A percentile compares a stretch with the other conserved stretches of the same genome.
Evolutionary conservation across 306 rosid species (phyloP).

Genomic region (Potentilla sterilis): DNA sequence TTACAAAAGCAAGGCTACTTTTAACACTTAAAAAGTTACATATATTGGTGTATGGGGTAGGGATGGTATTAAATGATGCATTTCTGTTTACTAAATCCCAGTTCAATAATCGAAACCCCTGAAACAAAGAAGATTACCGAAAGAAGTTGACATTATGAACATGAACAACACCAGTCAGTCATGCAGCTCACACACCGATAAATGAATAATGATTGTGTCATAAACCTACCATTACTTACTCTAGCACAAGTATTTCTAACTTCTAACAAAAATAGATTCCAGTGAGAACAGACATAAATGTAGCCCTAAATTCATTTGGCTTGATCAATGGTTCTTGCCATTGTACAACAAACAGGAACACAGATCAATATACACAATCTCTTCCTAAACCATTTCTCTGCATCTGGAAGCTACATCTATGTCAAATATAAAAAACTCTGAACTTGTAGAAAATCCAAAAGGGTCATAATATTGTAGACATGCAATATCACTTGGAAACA

Average conservation of each 20-base stretch:
- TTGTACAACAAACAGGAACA: conserved; percentile 7
- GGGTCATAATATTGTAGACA: conserved; percentile 31
- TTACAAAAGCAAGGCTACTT: not conserved
- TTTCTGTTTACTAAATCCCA: not conserved
- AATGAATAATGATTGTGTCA: not conserved
- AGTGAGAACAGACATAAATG: not conserved
- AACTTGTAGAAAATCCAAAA: conserved; percentile 3
- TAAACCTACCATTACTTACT: not conserved
- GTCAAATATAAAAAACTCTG: not conserved
- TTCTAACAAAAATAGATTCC: not conserved
- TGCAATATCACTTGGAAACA: conserved; percentile 27
- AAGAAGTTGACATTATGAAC: not conserved
- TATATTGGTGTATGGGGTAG: not conserved
- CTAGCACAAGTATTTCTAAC: not conserved
- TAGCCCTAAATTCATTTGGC: not conserved
- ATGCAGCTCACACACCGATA: not conserved
- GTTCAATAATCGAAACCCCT: not conserved
- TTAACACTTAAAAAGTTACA: not conserved
- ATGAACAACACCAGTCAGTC: not conserved
- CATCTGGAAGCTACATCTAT: conserved; percentile 26
- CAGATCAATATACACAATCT: conserved; percentile 27
- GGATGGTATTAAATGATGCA: not conserved
- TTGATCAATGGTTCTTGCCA: not conserved
- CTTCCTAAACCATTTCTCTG: conserved; percentile 31
- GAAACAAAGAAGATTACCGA: not conserved